A percentile compares a stretch with the other conserved stretches of the same genome.
Conservation (phyloP, 306 rosid genomes). For the Glycine latifolia region DNA sequence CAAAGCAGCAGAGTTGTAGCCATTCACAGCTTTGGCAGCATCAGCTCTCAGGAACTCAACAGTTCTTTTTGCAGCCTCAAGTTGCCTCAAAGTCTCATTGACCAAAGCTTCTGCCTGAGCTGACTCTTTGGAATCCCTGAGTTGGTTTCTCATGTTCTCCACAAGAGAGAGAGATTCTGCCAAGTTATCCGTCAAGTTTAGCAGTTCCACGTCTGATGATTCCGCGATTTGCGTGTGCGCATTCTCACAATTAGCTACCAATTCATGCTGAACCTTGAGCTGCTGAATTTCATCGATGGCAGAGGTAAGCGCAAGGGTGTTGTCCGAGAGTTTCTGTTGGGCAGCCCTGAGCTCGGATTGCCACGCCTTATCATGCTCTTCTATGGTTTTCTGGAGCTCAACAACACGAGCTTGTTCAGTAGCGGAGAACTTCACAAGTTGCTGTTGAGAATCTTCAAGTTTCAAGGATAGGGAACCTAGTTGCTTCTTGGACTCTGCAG, state of each 20-base stretch:
- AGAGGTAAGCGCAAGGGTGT: slow-evolving; percentile 59
- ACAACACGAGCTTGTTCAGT: slow-evolving; percentile 57
- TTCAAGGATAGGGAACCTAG: slow-evolving; percentile 57
- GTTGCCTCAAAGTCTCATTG: slow-evolving; percentile 74
- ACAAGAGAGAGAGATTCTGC: slow-evolving; percentile 68
- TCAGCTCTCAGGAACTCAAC: slow-evolving; percentile 74
- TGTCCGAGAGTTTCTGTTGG: slow-evolving; percentile 56
- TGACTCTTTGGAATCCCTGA: slow-evolving; percentile 62
- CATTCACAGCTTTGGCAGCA: slow-evolving; percentile 61
- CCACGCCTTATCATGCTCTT: slow-evolving; percentile 63
- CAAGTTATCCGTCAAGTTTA: slow-evolving; percentile 65
- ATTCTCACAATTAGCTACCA: slow-evolving; percentile 62
- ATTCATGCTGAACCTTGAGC: slow-evolving; percentile 73
- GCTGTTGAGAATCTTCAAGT: slow-evolving; percentile 69
- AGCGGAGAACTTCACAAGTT: slow-evolving; percentile 60
- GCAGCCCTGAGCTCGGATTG: slow-evolving; percentile 58
- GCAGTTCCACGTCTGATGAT: slow-evolving; percentile 57
- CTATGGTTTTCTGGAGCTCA: slow-evolving; percentile 60
- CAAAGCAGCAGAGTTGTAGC: slow-evolving; percentile 52
- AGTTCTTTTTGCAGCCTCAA: slow-evolving; percentile 74
- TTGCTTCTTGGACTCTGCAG: slow-evolving; percentile 65
- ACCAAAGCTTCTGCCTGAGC: slow-evolving; percentile 67
- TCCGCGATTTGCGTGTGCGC: slow-evolving; percentile 63
- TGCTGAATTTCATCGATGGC: slow-evolving; percentile 70
- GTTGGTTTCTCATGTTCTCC: slow-evolving; percentile 67